Evolutionary conservation across 2,329 filamentous ascomycete species (phyloP), one percentile per base, ranked within the genome.

Genomic region (Trichophyton benhamiae): DNA sequence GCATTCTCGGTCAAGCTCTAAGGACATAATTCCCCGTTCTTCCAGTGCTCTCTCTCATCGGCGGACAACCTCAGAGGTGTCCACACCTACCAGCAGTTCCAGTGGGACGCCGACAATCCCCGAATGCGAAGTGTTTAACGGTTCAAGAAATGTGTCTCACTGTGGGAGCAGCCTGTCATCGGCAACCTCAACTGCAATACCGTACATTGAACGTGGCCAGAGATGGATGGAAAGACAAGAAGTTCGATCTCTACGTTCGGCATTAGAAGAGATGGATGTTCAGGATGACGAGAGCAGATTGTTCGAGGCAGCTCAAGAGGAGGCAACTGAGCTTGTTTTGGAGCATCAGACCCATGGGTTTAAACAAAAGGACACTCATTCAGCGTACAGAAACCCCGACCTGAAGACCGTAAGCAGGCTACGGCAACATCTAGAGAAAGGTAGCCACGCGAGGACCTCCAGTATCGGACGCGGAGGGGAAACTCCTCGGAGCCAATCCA

Each of bases 291-390:
- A 77, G 65, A 63, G 69, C 22, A 76, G 75, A 59, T 67, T 86
- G 25, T 82, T 83, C 66, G 70, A 75, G 30, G 80, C 80, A 9
- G 84, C 84, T 13, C 81, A 83, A 66, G 79, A 84, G 59, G 84
- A 87, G 69, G 84, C 84, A 11, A 81, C 82, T 0, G 81, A 85
- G 66, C 74, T 86, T 41, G 83, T 87, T n/a, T 83, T 80, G 79
- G 82, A 81, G 68, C 83, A 86, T 68, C 78, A 78, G 65, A 80
- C 83, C 65, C 79, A 82, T 11, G 76, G 78, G 5, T 72, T 79
- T 30, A 73, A 77, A 1, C 76, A 74, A 52, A 76, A 75, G 58
- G 80, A 79, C 63, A 78, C 80, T 15, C 74, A 78, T 65, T 76
- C 74, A 9, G 71, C 76, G 7, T 78, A 78, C 65, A 70, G 68